phyloP scores from a whole-genome alignment of 1,284 basidiomycete genomes.

The Ceratobasidium sp. region DNA sequence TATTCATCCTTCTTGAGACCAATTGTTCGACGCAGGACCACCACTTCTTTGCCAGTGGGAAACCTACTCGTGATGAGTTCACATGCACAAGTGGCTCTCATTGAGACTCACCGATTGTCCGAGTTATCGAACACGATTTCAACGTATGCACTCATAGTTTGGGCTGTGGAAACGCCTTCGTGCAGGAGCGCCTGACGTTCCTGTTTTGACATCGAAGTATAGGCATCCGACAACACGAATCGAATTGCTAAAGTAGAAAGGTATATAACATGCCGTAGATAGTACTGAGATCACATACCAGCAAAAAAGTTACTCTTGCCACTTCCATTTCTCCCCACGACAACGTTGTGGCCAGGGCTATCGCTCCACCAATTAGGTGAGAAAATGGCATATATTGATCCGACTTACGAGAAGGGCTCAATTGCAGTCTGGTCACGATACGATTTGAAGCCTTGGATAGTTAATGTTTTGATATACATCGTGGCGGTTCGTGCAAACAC shows the following conservation, averaged over 20 bases:
- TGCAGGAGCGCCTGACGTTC: conserved; percentile 94
- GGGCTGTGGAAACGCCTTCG: conserved; percentile 89
- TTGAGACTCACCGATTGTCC: conserved; percentile 71
- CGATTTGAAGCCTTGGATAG: conserved; percentile 97
- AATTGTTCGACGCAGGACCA: conserved; percentile 91
- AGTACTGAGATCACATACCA: conserved; percentile 63
- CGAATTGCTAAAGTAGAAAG: conserved; percentile 77
- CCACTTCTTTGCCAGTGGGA: conserved; percentile 86
- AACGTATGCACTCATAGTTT: conserved; percentile 93
- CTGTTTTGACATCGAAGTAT: conserved; percentile 94
- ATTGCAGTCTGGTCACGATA: conserved; percentile 75
- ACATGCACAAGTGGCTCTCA: background rate
- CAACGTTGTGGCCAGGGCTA: conserved; percentile 91
- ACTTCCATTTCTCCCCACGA: conserved; percentile 94
- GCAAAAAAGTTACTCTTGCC: conserved; percentile 98
- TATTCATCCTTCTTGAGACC: conserved; percentile 99
- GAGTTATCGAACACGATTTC: conserved; percentile 92
- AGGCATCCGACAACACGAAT: conserved; percentile 97
- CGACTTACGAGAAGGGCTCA: conserved; percentile 64
- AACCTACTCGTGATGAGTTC: conserved; percentile 61
- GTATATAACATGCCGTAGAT: background rate
- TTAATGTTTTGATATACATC: conserved; percentile 91
- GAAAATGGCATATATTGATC: conserved; percentile 23
- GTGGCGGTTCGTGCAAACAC: conserved; percentile 24
- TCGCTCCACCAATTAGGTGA: conserved; percentile 52